Conservation (phyloP, 1,284 basidiomycete genomes). For the Pulveroboletus sp. region DNA sequence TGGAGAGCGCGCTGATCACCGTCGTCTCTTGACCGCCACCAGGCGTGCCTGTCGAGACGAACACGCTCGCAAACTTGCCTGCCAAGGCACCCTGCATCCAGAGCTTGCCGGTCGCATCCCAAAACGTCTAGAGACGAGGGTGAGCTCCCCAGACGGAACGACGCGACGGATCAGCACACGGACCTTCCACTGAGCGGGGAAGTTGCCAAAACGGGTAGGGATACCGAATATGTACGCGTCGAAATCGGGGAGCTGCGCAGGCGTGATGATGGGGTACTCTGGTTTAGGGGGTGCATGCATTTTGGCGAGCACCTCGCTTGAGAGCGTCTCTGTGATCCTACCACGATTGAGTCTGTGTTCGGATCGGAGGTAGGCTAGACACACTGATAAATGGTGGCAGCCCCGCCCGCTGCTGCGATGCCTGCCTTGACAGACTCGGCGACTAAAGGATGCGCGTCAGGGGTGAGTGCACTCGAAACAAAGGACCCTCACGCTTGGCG, state of each 20-base stretch:
- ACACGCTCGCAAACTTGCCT: constrained; percentile 52
- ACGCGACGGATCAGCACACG: background rate
- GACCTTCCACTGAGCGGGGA: constrained; percentile 37
- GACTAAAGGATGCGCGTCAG: constrained; percentile 28
- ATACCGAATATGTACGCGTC: constrained; percentile 42
- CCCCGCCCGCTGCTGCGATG: constrained; percentile 45
- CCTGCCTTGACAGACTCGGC: constrained; percentile 50
- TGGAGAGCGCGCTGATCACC: constrained; percentile 47
- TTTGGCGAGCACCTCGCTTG: constrained; percentile 49
- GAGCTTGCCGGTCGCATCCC: constrained; percentile 49
- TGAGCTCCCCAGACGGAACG: constrained; percentile 1
- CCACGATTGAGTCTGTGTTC: background rate
- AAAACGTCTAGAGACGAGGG: constrained; percentile 33
- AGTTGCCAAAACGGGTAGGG: constrained; percentile 45
- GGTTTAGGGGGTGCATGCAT: constrained; percentile 49
- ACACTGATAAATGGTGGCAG: constrained; percentile 43
- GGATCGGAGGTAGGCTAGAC: background rate
- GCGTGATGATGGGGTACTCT: constrained; percentile 46
- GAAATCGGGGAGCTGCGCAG: constrained; percentile 40
- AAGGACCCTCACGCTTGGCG: constrained; percentile 30
- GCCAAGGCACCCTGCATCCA: constrained; percentile 49
- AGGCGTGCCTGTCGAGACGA: constrained; percentile 41
- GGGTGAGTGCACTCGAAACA: background rate
- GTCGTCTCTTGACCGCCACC: constrained; percentile 51
- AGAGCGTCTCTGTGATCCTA: constrained; percentile 53